A percentile compares a stretch with the other conserved stretches of the same genome.
Conservation (phyloP, 2,329 filamentous ascomycete species). For the Colletotrichum cereale region DNA sequence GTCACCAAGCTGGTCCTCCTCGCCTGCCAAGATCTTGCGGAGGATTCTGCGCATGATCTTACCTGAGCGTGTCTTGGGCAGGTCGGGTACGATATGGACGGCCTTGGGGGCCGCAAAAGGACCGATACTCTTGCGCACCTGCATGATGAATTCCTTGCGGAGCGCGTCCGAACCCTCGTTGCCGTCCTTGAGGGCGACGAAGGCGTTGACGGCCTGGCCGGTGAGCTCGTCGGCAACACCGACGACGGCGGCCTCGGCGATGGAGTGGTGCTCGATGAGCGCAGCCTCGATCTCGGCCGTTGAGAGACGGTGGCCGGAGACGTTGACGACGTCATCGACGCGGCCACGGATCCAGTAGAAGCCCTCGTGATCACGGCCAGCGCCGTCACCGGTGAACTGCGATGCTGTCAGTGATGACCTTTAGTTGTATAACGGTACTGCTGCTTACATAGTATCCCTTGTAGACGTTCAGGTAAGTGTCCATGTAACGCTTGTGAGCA, state of each 20-base stretch:
- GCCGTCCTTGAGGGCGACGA: constrained; percentile 91
- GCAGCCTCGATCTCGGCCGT: constrained; percentile 99
- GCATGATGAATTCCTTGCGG: constrained; percentile 92
- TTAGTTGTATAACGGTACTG: not conserved
- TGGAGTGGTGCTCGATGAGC: constrained; percentile 88
- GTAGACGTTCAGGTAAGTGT: constrained; percentile 98
- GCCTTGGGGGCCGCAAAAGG: constrained; percentile 97
- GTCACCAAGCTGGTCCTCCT: constrained; percentile 97
- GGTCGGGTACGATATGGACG: constrained; percentile 89
- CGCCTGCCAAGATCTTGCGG: constrained; percentile 95
- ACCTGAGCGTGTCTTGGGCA: constrained; percentile 96
- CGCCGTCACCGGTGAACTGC: constrained; percentile 92
- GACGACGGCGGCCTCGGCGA: constrained; percentile 96
- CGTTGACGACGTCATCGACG: constrained; percentile 98
- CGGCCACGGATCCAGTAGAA: constrained; percentile 99
- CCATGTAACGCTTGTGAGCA: constrained; percentile 98
- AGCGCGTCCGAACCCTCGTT: constrained; percentile 82
- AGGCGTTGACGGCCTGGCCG: constrained; percentile 96
- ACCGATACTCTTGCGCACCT: constrained; percentile 97
- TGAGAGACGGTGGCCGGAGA: constrained; percentile 94
- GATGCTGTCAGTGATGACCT: not conserved
- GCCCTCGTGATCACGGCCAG: constrained; percentile 94
- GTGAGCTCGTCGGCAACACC: constrained; percentile 94
- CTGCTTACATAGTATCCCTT: constrained; percentile 94
- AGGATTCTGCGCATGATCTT: constrained; percentile 99